Percentiles rank a stretch among this genome's conserved stretches.
Conservation (phyloP, 768 basidiomycete species). For the Suillus cothurnatus region DNA sequence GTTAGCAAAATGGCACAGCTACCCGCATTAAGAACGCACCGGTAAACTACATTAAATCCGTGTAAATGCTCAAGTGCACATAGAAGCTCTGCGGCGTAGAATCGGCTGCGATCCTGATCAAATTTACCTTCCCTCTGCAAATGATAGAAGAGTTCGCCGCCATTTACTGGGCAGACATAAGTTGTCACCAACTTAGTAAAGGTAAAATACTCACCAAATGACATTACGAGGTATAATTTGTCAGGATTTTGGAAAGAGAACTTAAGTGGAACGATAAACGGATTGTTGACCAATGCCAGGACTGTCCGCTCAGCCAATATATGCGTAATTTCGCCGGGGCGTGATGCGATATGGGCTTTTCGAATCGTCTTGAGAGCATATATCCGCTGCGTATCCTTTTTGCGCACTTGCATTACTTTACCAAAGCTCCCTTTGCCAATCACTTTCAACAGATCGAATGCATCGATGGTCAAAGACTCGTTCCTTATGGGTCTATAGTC, state of each 20-base stretch:
- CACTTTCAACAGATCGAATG: slow-evolving; percentile 95
- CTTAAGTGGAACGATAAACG: slow-evolving; percentile 98
- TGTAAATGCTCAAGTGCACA: slow-evolving; percentile 96
- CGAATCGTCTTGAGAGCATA: slow-evolving; percentile 98
- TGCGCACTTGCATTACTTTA: slow-evolving; percentile 99
- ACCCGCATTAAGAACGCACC: slow-evolving; percentile 47
- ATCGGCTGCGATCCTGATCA: slow-evolving; percentile 89
- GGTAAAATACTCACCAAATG: slow-evolving; percentile 65
- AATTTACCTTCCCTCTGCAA: slow-evolving; percentile 96
- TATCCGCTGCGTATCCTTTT: slow-evolving; percentile 96
- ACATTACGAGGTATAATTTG: slow-evolving; percentile 97
- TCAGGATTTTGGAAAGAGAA: slow-evolving; percentile 99
- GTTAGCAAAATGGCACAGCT: slow-evolving; percentile 5
- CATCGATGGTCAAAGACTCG: slow-evolving; percentile 90
- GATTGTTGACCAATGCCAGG: slow-evolving; percentile 95
- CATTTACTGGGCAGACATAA: slow-evolving; percentile 66
- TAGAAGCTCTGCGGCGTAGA: slow-evolving; percentile 97
- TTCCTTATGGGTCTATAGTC: slow-evolving; percentile 88
- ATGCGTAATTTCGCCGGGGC: slow-evolving; percentile 97
- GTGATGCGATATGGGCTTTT: slow-evolving; percentile 95
- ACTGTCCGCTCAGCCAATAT: slow-evolving; percentile 97
- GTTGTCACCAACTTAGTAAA: not conserved
- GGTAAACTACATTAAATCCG: slow-evolving; percentile 97
- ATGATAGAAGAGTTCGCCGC: slow-evolving; percentile 97
- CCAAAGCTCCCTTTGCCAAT: slow-evolving; percentile 98